A percentile compares a stretch with the other conserved stretches of the same genome.
Conservation (phyloP, 2,329 filamentous ascomycete genomes). For the Geosmithia flava region DNA sequence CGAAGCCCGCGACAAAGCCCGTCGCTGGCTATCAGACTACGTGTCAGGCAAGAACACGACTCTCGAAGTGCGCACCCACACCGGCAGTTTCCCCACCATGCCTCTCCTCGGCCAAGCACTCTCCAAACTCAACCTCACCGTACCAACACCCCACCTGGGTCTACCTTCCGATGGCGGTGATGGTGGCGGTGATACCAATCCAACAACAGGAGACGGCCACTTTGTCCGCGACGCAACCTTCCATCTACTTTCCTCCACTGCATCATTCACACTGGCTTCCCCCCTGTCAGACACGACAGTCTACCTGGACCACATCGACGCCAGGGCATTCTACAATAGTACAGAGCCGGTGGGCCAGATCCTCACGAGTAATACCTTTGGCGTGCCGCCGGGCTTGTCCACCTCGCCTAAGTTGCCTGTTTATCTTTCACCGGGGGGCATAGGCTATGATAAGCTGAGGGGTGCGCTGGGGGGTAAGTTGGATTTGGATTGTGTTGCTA, state of each 20-base stretch:
- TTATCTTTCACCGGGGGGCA: constrained; percentile 60
- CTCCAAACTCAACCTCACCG: constrained; percentile 55
- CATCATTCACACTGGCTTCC: constrained; percentile 71
- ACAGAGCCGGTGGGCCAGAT: constrained; percentile 70
- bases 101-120: constrained; percentile 63
- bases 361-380: constrained; percentile 53
- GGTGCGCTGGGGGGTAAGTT: constrained; percentile 70
- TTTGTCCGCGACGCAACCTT: constrained; percentile 83
- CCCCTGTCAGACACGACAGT: constrained; percentile 63
- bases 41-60: constrained; percentile 80
- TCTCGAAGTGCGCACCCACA: constrained; percentile 60
- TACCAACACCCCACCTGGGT: constrained; percentile 57
- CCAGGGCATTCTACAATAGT: constrained; percentile 75
- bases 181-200: constrained; percentile 20
- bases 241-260: constrained; percentile 77
- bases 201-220: constrained; percentile 23
- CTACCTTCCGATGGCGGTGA: constrained; percentile 35
- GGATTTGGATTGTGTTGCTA: constrained; percentile 66
- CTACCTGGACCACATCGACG: constrained; percentile 68
- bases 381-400: constrained; percentile 61
- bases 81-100: constrained; percentile 58
- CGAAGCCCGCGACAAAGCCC: constrained; percentile 45
- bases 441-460: constrained; percentile 73
- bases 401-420: constrained; percentile 71
- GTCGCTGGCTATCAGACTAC: constrained; percentile 70